Evolutionary conservation across 1,139 yeast species (phyloP).

Genomic region (Pichia terricola): DNA sequence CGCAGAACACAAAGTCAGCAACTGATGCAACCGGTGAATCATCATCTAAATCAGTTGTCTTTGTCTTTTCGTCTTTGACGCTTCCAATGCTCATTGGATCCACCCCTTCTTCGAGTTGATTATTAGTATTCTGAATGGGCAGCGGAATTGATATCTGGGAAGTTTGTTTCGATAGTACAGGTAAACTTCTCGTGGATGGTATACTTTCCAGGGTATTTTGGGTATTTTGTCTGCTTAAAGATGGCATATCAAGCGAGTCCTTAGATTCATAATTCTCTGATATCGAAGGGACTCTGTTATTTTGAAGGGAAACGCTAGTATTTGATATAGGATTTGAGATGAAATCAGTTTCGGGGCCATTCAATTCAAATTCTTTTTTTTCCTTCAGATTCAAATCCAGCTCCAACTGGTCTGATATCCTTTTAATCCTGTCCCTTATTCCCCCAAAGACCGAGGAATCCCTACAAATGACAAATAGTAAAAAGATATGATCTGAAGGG

Average conservation of each 20-base stretch:
- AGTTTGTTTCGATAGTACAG: constrained; percentile 4
- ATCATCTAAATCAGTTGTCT: not conserved
- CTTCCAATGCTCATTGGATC: constrained; percentile 4
- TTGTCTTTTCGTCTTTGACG: not conserved
- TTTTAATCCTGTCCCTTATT: constrained; percentile 13
- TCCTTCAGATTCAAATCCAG: constrained; percentile 7
- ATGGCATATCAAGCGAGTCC: constrained; percentile 7
- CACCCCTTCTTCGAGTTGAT: constrained; percentile 2
- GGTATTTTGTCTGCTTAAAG: constrained; percentile 13
- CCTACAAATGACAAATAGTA: constrained; percentile 43
- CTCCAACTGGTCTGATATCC: constrained; percentile 14
- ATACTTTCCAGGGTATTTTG: constrained; percentile 12
- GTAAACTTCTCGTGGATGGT: constrained; percentile 10
- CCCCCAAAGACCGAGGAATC: constrained; percentile 23
- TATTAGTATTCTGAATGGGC: not conserved
- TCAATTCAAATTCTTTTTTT: constrained; percentile 8
- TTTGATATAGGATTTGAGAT: not conserved
- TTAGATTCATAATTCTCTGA: constrained; percentile 1
- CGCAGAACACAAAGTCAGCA: constrained; percentile 25
- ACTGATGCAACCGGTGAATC: constrained; percentile 1
- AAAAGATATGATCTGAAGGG: constrained; percentile 44
- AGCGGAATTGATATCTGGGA: constrained; percentile 10
- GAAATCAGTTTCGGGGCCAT: too few relatives aligned
- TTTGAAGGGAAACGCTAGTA: not conserved
- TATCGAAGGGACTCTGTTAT: not conserved